Base-by-base conservation (phyloP, 768 basidiomycete genomes). In the Thelephora aurantiotincta region DNA sequence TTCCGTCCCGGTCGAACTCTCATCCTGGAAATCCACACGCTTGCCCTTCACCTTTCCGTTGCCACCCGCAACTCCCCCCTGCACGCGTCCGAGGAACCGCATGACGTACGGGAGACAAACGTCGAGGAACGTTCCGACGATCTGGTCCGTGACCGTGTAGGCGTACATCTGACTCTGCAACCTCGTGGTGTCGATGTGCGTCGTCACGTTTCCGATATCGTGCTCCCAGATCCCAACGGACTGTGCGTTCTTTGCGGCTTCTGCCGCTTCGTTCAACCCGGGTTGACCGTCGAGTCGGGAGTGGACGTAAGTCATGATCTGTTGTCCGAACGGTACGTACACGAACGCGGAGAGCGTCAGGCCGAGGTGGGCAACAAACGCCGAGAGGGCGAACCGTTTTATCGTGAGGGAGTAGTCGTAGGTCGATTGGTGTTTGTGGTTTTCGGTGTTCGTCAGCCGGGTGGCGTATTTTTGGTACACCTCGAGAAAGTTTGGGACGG, bases 341-440 rank as follows among this genome's bases (percentile, higher is more conserved):
- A 96, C 76, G 58, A 92, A 97, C 13, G 93, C 91, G n/a, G 84
- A 89, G 13, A 98, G 77, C 5, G 77, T 80, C n/a, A 99, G 74
- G 35, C 86, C 84, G 45, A 92, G 78, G 60, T 93, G 97, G 0
- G 94, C 85, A 16, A 93, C 90, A 58, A 97, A 75, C 0, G 85
- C 80, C 30, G 83, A 82, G 47, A 98, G 72, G 1, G 83, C 78
- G 59, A 98, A 99, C 2, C 87, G 84, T 63, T 97, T 99, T 59
- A 85, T 68, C 13, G 92, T 91, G 20, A 96, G 71, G 14, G 86
- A 88, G 6, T 78, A 74, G 49, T 78, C 75, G 59, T 89, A 78
- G 2, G 77, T 75, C 2, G 82, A 82, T 52, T 83, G 76, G 54
- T 86, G 86, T 1, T 75, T 70, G 59, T 97, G 92, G 58, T 96